Base-by-base conservation (phyloP, 73 alveolate genomes). In the Durusdinium trenchii region DNA sequence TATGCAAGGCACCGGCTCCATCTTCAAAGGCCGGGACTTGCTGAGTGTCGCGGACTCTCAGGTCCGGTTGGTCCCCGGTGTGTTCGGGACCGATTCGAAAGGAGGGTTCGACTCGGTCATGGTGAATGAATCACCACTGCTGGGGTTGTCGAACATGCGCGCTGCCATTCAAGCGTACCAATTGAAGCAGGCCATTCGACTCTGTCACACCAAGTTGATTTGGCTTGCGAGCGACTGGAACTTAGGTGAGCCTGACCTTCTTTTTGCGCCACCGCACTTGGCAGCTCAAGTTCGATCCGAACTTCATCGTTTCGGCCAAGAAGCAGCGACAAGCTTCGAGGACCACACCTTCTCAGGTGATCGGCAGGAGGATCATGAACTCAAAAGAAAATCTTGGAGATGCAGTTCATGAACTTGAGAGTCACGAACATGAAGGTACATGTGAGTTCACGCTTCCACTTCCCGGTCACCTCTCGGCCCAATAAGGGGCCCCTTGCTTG, bases 141-240 rank as follows among this genome's bases (percentile, higher is more conserved):
- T 57, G 23, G 69, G 79, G 10, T 42, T 64, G 40, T 64, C 79
- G 45, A 64, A 64, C 79, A 64, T 64, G 23, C 35, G 79, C 35
- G 23, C 79, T 6, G 79, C 79, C 42, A 64, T 64, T 26, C 79
- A 64, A 64, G 79, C 42, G 6, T 64, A 64, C 42, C 79, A 64
- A 26, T 9, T 64, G 40, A 64, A 64, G 30, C 45, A 64, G 42
- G 40, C 23, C 45, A 64, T 64, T 6, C 23, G 10, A 26, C 35
- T 30, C 40, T 64, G 79, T 30, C 12, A 36, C n/a, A 35, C 86
- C 86, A n/a, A 9, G 4, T 52, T 75, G 12, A 26, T 75, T 5
- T 75, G 86, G 86, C 86, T 75, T 18, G 86, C 86, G 12, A 38
- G 86, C 35, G 86, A 75, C 38, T 75, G 50, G 57, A n/a, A 75